phyloP scores from a whole-genome alignment of 176 grass and related monocot species.

The Aechmea fasciata region DNA sequence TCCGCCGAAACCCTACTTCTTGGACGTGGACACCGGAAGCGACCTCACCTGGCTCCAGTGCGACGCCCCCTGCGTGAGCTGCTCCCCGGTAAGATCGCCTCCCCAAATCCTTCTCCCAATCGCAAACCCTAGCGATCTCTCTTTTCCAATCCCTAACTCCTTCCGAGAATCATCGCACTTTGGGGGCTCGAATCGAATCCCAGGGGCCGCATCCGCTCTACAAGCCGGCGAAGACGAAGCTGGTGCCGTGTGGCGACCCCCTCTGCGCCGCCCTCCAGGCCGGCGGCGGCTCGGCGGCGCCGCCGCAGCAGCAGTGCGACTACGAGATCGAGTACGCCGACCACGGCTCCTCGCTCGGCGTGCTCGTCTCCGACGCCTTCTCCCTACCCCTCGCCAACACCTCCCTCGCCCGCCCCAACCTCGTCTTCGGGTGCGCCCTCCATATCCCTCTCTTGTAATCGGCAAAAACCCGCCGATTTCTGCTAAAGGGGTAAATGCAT shows the following conservation, averaged over 20 bases:
- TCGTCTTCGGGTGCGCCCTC: conserved; percentile 64
- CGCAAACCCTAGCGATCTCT: no score
- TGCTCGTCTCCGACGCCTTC: conserved; percentile 60
- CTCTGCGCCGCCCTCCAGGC: conserved; percentile 44
- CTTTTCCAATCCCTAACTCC: no score
- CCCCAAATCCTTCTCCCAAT: background rate
- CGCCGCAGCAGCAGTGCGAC: conserved; percentile 33
- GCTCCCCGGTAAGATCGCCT: conserved; percentile 53
- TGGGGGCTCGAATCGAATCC: background rate
- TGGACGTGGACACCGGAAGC: conserved; percentile 91
- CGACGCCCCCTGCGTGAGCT: conserved; percentile 73
- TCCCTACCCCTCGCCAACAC: conserved; percentile 48
- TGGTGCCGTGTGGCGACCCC: conserved; percentile 57
- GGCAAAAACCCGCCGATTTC: no score
- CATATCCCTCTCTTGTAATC: background rate
- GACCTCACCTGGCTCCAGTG: conserved; percentile 94
- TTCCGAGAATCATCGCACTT: background rate
- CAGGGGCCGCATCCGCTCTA: conserved; percentile 70
- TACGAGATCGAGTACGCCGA: conserved; percentile 85
- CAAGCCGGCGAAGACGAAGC: conserved; percentile 34
- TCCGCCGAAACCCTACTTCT: conserved; percentile 69
- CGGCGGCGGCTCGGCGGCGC: conserved; percentile 9
- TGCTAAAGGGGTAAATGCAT: no score
- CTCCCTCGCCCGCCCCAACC: conserved; percentile 38
- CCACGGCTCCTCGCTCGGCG: conserved; percentile 63